These are phyloP conservation scores for Oryza punctata DNA, from an alignment of 176 grass and related monocot genomes.

Conservation along the genomic window DNA sequence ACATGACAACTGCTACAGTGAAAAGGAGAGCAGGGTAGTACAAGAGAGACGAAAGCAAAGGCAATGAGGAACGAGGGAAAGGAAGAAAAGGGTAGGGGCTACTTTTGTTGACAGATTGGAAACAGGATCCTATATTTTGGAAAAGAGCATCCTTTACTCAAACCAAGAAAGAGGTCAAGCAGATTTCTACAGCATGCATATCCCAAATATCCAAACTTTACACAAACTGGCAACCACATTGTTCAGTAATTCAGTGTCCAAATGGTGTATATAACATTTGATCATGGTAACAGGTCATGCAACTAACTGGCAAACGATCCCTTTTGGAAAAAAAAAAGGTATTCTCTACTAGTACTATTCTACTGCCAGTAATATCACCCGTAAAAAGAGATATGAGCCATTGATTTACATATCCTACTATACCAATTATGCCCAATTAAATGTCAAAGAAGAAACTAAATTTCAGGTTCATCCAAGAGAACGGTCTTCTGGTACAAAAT, in stretches of 20 bases:
- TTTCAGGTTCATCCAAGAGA: neutral
- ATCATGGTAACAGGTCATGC: neutral
- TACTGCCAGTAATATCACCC: neutral
- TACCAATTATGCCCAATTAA: neutral
- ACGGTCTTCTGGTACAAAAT: neutral
- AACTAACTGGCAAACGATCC: neutral
- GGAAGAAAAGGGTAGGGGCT: constrained; percentile 19
- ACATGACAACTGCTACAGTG: constrained; percentile 17
- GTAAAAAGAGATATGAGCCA: neutral
- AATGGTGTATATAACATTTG: neutral
- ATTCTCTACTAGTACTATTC: neutral
- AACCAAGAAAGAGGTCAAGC: neutral
- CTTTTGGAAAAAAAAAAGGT: neutral
- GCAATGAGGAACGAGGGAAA: constrained; percentile 30
- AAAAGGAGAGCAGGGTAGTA: constrained; percentile 13
- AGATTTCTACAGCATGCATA: constrained; percentile 5
- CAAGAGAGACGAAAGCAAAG: constrained; percentile 18
- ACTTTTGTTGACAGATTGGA: constrained; percentile 33
- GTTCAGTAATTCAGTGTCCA: neutral
- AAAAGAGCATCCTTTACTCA: constrained; percentile 19
- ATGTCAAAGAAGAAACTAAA: neutral
- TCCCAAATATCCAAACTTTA: neutral
- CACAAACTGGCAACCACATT: neutral
- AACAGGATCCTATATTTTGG: constrained; percentile 13
- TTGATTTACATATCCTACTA: too few relatives aligned